Base-by-base conservation (phyloP, 169 alveolate species). In the Cryptosporidium sp. region DNA sequence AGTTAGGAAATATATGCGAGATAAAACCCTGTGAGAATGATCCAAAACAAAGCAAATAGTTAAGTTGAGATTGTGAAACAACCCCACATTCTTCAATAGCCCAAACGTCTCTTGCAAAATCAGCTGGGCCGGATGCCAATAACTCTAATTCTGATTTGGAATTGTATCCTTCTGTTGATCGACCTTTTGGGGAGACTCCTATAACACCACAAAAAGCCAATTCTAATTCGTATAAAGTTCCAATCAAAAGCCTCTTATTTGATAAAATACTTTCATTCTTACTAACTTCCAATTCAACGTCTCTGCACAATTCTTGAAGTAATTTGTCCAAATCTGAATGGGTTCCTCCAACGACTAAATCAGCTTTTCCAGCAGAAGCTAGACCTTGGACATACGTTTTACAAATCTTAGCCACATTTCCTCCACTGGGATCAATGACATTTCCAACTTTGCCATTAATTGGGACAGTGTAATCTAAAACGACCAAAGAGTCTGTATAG, bases 191-290 rank as follows among this genome's bases (percentile, higher is more conserved):
- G 4, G 80, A 16, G 21, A 80, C 75, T 2, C 75, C 75, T 65
- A 80, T 31, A 23, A 80, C 68, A 23, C 75, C 68, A 23, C 89
- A 80, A 39, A 80, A 65, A 61, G 43, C 70, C 55, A 80, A 21
- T 43, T 80, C 89, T 26, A 80, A 26, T 41, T 80, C 75, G 23
- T 80, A 80, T 16, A 62, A 62, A 41, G 14, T 62, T 23, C 80
- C 67, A 41, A 80, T 80, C 59, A 80, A 80, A 3, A 67, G 41
- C n/a, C 29, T 29, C 23, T 80, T 80, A 80, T 80, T 43, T 18
- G 75, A 45, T 21, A 80, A 29, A 65, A 80, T n/a, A 29, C 69
- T 65, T 62, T 80, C 89, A 80, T 80, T 80, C 62, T 80, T 59
- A n/a, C 58, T 62, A 29, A 80, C 35, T 39, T 80, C 80, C 31